These are phyloP conservation scores for Puccinia novopanici DNA, from an alignment of 1,284 basidiomycete genomes.

Conservation along the genomic window DNA sequence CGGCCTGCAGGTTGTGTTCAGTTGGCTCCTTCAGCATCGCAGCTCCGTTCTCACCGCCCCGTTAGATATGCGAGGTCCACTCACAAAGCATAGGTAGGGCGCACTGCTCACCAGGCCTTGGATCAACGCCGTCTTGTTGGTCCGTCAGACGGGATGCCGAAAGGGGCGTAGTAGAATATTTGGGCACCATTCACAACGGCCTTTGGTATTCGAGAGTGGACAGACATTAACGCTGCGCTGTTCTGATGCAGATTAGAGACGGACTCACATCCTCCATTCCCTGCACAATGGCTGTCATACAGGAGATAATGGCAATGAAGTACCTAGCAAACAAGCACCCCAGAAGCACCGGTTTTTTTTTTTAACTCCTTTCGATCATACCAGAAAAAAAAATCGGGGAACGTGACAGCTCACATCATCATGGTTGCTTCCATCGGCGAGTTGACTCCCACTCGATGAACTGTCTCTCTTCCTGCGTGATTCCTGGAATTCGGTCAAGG, in stretches of 20 bases:
- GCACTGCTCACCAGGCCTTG: too few species aligned
- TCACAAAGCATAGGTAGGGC: too few species aligned
- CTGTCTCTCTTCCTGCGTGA: conserved; percentile 64
- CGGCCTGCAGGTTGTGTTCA: too few species aligned
- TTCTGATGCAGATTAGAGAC: background rate
- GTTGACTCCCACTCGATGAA: conserved; percentile 7
- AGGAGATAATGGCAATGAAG: conserved; percentile 56
- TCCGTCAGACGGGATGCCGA: conserved; percentile 28
- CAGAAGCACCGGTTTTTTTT: too few species aligned
- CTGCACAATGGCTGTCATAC: conserved; percentile 58
- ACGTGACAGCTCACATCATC: too few species aligned
- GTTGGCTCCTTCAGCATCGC: too few species aligned
- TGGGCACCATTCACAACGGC: conserved; percentile 49
- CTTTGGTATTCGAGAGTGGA: conserved; percentile 8
- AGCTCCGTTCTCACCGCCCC: too few species aligned
- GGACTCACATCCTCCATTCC: conserved; percentile 56
- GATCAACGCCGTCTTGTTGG: conserved; percentile 51
- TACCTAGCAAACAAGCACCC: too few species aligned
- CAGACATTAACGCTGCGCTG: background rate
- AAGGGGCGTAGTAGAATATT: conserved; percentile 37
- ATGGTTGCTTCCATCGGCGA: conserved; percentile 39
- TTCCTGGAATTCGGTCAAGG: conserved; percentile 65
- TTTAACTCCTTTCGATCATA: too few species aligned
- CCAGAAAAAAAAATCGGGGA: too few species aligned
- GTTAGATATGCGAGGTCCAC: too few species aligned